These are phyloP conservation scores for Oenanthe sinensis DNA, from an alignment of 129 eudicot species.

Conservation along the genomic window DNA sequence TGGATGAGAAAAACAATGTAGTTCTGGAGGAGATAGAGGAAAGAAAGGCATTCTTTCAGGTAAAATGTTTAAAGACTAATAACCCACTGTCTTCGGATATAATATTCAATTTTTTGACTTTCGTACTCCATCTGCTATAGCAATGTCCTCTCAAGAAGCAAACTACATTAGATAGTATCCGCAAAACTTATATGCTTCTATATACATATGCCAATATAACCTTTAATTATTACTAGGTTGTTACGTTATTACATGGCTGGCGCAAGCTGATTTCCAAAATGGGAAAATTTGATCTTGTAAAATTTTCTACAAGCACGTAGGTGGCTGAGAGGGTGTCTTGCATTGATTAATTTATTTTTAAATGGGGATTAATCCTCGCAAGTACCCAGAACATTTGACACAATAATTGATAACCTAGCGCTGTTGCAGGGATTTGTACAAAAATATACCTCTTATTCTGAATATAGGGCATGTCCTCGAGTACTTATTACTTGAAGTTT, in stretches of 20 bases:
- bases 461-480: not conserved
- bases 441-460: not conserved
- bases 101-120: not conserved
- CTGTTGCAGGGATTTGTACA: not conserved
- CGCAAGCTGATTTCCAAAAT: not conserved
- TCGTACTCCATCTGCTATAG: not conserved
- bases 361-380: not conserved
- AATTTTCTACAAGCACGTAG: not conserved
- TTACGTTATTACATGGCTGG: not conserved
- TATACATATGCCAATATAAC: not conserved
- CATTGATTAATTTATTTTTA: not conserved
- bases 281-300: not conserved
- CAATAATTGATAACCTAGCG: not conserved
- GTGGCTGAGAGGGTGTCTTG: not conserved
- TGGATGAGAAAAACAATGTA: constrained; percentile 52
- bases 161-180: not conserved
- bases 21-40: constrained; percentile 96
- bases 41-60: constrained; percentile 98
- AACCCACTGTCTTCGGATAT: not conserved
- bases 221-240: not conserved
- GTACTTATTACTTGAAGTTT: not conserved
- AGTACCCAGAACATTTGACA: not conserved
- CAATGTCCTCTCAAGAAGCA: not conserved
- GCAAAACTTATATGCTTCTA: not conserved
- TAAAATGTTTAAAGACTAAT: constrained; percentile 12